Evolutionary conservation across 495 filamentous ascomycete species (phyloP), one percentile per base, ranked within the genome.

Genomic region (Letharia columbiana): DNA sequence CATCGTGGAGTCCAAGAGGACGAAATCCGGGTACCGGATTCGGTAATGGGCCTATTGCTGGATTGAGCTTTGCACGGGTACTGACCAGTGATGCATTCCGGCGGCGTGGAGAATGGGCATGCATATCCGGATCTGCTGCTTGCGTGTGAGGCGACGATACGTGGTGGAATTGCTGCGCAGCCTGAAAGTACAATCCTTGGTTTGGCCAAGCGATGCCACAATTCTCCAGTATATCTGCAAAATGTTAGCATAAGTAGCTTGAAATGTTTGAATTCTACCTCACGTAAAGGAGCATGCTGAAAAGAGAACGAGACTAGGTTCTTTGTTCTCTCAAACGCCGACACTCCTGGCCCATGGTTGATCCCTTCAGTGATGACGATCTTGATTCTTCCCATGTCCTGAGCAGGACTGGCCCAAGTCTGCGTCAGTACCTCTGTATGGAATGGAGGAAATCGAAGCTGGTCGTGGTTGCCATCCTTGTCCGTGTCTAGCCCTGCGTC

Each of bases 171-270:
- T 75, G 74, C 31, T 78, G 76, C 11, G 75, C 70, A 37, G 76
- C 68, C 31, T 83, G 82, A 17, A 77, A 80, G 87, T 86, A 92
- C 88, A 91, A 91, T 28, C 74, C 73, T 57, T 83, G 80, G 74
- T 90, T 92, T 3, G 90, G 90, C 89, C 89, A 94, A 20, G 90
- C 89, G 70, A 94, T 91, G n/a, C 80, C 82, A 44, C 85, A 87
- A 63, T 76, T 81, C 72, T 93, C 89, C n/a, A 94, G 79, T 15
- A 92, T 79, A 50, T 89, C 90, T 87, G 67, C 20, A 35, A 12
- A 44, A 57, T 68, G 65, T 71, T 44, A 67, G 62, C 47, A n/a
- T n/a, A 71, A 67, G 39, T 28, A 62, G 61, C n/a, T 65, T 35
- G 33, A 42, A n/a, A 40, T 3, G 45, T 37, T 58, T n/a, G 35